A percentile compares a stretch with the other conserved stretches of the same genome.
These are phyloP conservation scores for Annulohypoxylon bovei DNA, from an alignment of 495 filamentous ascomycete species.

Conservation along the genomic window DNA sequence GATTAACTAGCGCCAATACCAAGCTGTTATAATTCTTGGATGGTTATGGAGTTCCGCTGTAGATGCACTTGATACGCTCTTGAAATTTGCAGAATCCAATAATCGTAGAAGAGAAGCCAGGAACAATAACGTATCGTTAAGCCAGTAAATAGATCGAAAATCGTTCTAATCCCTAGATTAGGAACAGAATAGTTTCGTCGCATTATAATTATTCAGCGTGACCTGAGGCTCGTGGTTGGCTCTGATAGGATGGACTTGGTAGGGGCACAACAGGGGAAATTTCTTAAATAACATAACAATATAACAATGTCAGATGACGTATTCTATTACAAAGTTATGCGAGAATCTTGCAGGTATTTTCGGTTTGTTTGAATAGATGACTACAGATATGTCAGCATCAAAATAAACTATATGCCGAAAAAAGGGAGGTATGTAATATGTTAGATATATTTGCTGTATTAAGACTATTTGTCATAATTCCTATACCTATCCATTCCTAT, in stretches of 20 bases:
- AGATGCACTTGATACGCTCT: not conserved
- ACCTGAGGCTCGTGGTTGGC: conserved; percentile 26
- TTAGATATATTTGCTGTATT: not conserved
- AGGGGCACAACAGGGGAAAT: conserved; percentile 24
- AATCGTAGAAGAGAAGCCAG: not conserved
- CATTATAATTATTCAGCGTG: conserved; percentile 29
- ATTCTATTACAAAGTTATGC: conserved; percentile 1
- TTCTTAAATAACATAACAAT: conserved; percentile 4
- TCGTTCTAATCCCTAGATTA: conserved; percentile 16
- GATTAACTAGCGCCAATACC: not conserved
- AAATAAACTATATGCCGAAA: not conserved
- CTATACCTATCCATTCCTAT: not conserved
- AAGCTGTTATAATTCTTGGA: not conserved
- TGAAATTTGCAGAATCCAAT: not conserved
- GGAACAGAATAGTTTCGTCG: conserved; percentile 14
- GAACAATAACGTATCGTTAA: not conserved
- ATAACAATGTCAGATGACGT: conserved; percentile 6
- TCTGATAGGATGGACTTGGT: conserved; percentile 28
- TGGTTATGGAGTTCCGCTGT: not conserved
- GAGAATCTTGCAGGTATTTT: not conserved
- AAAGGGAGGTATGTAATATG: not conserved
- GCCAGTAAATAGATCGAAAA: conserved; percentile 5
- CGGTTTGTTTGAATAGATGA: conserved; percentile 1
- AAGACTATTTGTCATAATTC: not conserved
- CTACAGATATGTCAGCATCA: conserved; percentile 6